These are phyloP conservation scores for Cenchrus fungigraminus DNA, from an alignment of 176 grass and related monocot species.

Conservation along the genomic window DNA sequence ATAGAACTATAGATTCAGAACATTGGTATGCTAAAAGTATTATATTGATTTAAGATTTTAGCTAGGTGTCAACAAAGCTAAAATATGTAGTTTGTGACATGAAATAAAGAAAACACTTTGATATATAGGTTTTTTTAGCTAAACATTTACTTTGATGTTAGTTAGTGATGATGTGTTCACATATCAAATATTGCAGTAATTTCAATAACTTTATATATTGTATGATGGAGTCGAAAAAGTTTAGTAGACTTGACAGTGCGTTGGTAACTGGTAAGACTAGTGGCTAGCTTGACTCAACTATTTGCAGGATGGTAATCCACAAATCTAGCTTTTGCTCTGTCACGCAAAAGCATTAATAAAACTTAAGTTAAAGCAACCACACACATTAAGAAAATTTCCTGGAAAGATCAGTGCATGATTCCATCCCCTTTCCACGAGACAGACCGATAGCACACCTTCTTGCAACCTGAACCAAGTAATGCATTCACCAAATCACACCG, in stretches of 20 bases:
- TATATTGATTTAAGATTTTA: too few relatives aligned
- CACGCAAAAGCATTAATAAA: not conserved
- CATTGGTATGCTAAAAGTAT: not conserved
- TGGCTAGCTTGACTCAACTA: not conserved
- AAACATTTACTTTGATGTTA: too few relatives aligned
- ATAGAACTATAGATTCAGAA: not conserved
- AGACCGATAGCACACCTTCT: not conserved
- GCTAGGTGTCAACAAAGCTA: too few relatives aligned
- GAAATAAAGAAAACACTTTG: too few relatives aligned
- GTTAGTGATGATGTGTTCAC: too few relatives aligned
- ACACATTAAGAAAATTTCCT: not conserved
- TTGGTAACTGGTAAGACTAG: not conserved
- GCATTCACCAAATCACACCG: slow-evolving; percentile 6
- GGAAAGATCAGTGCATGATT: not conserved
- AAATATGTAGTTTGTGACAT: too few relatives aligned
- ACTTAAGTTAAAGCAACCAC: not conserved
- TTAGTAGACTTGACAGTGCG: not conserved
- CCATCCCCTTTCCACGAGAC: not conserved
- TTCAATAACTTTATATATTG: too few relatives aligned
- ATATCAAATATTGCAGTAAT: too few relatives aligned
- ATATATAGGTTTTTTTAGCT: too few relatives aligned
- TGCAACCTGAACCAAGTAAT: not conserved
- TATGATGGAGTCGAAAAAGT: not conserved
- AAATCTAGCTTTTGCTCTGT: not conserved
- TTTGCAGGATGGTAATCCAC: slow-evolving; percentile 11